Percentiles rank a stretch among this genome's conserved stretches.
Evolutionary conservation across 2,329 filamentous ascomycete genomes (phyloP).

Genomic region (Aspergillus sp.): DNA sequence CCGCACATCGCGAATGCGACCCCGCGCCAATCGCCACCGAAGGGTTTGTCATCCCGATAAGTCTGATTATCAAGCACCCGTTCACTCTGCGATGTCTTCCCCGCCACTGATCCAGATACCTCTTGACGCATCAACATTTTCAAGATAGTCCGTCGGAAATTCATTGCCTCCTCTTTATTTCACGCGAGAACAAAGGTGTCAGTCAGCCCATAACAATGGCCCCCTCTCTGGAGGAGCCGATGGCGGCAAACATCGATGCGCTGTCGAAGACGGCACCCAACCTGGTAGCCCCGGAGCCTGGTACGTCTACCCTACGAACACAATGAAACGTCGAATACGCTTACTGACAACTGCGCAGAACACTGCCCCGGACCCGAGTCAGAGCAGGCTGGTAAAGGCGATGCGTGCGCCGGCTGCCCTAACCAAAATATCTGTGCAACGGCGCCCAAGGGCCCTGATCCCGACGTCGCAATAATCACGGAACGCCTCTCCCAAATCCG

Average conservation of each 20-base stretch:
- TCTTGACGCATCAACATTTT: not conserved
- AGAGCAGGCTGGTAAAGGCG: constrained; percentile 58
- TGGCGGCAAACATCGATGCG: constrained; percentile 69
- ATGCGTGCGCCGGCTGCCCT: constrained; percentile 90
- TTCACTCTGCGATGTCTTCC: constrained; percentile 9
- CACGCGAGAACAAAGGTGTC: not conserved
- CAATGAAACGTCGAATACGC: not conserved
- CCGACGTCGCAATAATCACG: constrained; percentile 86
- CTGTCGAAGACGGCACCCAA: constrained; percentile 75
- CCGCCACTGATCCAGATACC: constrained; percentile 20
- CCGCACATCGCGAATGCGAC: constrained; percentile 8
- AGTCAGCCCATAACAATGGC: constrained; percentile 58
- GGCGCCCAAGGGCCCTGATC: constrained; percentile 90
- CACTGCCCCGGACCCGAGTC: constrained; percentile 80
- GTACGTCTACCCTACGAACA: constrained; percentile 33
- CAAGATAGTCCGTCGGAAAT: not conserved
- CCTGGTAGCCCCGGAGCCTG: constrained; percentile 88
- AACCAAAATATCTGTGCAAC: constrained; percentile 95
- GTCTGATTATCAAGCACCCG: constrained; percentile 32
- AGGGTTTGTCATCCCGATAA: constrained; percentile 27
- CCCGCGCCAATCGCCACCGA: constrained; percentile 23
- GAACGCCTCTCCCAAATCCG: constrained; percentile 75
- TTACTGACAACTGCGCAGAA: constrained; percentile 47
- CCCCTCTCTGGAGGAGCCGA: constrained; percentile 72
- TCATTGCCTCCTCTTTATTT: not conserved